Evolutionary conservation across 805 yeast species (phyloP), one percentile per base, ranked within the genome.

Genomic region (Cyberlindnera mississippiensis): DNA sequence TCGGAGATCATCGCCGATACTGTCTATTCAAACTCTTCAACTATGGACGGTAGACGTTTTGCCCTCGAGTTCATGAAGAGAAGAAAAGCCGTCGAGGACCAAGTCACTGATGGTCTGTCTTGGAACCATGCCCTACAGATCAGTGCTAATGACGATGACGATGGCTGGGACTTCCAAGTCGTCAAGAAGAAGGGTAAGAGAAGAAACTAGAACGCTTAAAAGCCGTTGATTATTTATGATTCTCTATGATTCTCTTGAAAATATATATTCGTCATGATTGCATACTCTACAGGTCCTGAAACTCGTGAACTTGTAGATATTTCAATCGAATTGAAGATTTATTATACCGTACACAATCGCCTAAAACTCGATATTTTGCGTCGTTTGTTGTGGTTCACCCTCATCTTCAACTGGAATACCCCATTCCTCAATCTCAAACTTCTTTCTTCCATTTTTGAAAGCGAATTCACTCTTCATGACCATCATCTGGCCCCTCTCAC

Each of bases 381-480:
- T 36, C 2, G 58, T 55, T 28, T 49, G 51, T 33, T 50, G 48
- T 10, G 38, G 42, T 13, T 50, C 56, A 8, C 55, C 59, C 40
- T 56, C 85, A 44, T 84, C 95, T 43, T 89, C 96, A 2, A 91
- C 96, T 0, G 99, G 98, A 38, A 93, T 93, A n/a, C 96, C 87
- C 96, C 96, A 93, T 55, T 82, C 87, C 51, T 86, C 91, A 40
- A 93, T 82, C 55, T 86, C 96, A 58, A 91, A 88, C 53, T 75
- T 80, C 61, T 80, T 78, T 48, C 85, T 75, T 12, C 96, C 91
- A 50, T 88, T 86, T 57, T 82, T 81, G 66, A 90, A 91, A 5
- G 96, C 88, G 61, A 76, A 82, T 62, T 90, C 97, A 45, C 85
- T 82, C 44, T 71, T 70, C 42, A 79, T 75, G 1, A 78, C 74